A percentile compares a stretch with the other conserved stretches of the same genome.
Evolutionary conservation across 192 early-diverging fungal species (phyloP).

Genomic region (Mortierella antarctica): DNA sequence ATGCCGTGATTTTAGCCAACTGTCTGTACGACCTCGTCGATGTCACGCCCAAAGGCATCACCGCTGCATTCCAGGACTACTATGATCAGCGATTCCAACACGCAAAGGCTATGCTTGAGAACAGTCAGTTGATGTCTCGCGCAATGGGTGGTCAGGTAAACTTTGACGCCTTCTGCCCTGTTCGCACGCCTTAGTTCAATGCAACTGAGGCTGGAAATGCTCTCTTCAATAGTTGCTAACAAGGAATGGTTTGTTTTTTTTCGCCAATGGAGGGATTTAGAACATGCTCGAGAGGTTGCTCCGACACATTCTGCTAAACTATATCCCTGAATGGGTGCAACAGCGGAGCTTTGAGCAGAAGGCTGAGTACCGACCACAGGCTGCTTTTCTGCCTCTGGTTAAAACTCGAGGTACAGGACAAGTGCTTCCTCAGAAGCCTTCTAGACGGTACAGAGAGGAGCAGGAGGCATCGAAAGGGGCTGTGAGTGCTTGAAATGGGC

Average conservation of each 20-base stretch:
- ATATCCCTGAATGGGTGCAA: not conserved
- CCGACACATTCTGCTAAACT: not conserved
- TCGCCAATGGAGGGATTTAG: not conserved
- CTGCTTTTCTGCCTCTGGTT: not conserved
- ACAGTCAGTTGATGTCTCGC: not conserved
- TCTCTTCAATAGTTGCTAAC: not conserved
- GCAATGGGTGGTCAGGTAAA: constrained; percentile 4
- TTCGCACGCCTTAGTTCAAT: not conserved
- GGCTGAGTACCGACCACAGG: not conserved
- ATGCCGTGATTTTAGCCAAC: constrained; percentile 24
- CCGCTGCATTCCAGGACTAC: constrained; percentile 14
- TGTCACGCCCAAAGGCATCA: not conserved
- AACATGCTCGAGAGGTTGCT: not conserved
- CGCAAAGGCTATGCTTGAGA: constrained; percentile 1
- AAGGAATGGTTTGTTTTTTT: not conserved
- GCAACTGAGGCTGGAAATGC: not conserved
- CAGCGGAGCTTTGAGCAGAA: not conserved
- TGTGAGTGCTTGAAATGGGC: too few relatives aligned
- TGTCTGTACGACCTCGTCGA: constrained; percentile 12
- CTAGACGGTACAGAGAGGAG: too few relatives aligned
- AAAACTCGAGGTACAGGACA: not conserved
- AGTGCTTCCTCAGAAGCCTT: not conserved
- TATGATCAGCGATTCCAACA: constrained; percentile 1
- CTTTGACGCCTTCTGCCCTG: not conserved
- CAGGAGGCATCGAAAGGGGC: too few relatives aligned